Percentiles rank a stretch among this genome's conserved stretches.
These are phyloP conservation scores for Omphalotus guepiniiformis DNA, from an alignment of 768 basidiomycete genomes.

Conservation along the genomic window DNA sequence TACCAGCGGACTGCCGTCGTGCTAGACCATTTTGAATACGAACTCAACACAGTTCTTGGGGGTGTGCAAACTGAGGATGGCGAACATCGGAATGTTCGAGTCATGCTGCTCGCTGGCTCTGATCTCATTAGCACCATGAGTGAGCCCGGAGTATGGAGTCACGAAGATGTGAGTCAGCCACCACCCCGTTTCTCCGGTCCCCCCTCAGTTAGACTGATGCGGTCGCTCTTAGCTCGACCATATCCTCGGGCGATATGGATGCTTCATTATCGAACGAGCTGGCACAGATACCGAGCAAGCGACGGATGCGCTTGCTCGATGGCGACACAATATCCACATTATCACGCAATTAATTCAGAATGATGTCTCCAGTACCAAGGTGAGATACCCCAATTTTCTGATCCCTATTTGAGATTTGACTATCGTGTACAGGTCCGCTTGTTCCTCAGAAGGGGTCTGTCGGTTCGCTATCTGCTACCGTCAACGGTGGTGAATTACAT, in stretches of 20 bases:
- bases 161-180: conserved; percentile 72
- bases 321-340: conserved; percentile 84
- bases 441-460: conserved; percentile 75
- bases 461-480: conserved; percentile 87
- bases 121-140: conserved; percentile 98
- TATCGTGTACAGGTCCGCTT: conserved; percentile 45
- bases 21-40: conserved; percentile 93
- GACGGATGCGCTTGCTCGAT: conserved; percentile 66
- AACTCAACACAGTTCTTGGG: conserved; percentile 83
- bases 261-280: conserved; percentile 91
- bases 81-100: conserved; percentile 67
- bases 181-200: conserved; percentile 2
- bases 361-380: conserved; percentile 95
- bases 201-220: conserved; percentile 7
- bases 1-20: conserved; percentile 98
- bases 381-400: conserved; percentile 17
- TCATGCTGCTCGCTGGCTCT: conserved; percentile 96
- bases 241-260: conserved; percentile 93
- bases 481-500: conserved; percentile 93
- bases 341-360: conserved; percentile 95
- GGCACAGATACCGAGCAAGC: conserved; percentile 90
- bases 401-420: neutral
- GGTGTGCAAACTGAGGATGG: conserved; percentile 74
- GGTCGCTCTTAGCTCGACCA: conserved; percentile 70
- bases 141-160: conserved; percentile 97